Percentiles rank a stretch among this genome's conserved stretches.
These are phyloP conservation scores for Bonia amplexicaulis DNA, from an alignment of 176 grass and related monocot species.

Conservation along the genomic window DNA sequence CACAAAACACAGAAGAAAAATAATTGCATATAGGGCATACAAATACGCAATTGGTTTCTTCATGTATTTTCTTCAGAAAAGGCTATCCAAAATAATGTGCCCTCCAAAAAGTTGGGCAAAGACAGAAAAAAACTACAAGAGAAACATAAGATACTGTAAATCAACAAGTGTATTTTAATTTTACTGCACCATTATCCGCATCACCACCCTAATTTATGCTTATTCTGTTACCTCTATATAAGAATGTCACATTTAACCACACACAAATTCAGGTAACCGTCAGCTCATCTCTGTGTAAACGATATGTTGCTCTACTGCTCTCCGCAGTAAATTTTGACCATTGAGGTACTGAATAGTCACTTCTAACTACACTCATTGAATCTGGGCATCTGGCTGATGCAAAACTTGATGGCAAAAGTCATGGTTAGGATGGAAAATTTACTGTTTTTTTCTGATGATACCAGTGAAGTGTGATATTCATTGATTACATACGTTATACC, in stretches of 20 bases:
- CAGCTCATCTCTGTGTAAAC: background rate
- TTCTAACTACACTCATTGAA: background rate
- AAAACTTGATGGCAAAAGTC: slow-evolving; percentile 8
- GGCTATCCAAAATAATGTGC: background rate
- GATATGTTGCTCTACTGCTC: background rate
- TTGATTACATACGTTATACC: background rate
- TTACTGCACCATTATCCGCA: background rate
- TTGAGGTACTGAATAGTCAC: background rate
- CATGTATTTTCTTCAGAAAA: background rate
- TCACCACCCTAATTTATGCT: background rate
- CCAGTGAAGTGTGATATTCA: background rate
- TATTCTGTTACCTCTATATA: background rate
- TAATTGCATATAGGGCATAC: background rate
- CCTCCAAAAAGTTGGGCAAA: background rate
- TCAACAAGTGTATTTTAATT: background rate
- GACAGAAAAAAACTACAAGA: background rate
- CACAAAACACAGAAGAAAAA: background rate
- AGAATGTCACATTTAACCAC: background rate
- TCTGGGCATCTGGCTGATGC: background rate
- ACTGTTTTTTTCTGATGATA: background rate
- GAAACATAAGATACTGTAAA: background rate
- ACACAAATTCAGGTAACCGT: background rate
- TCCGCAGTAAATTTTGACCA: background rate
- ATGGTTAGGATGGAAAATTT: background rate
- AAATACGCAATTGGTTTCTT: slow-evolving; percentile 5